These are phyloP conservation scores for Picochlorum sp. DNA, from an alignment of 139 green algal species.

Conservation along the genomic window DNA sequence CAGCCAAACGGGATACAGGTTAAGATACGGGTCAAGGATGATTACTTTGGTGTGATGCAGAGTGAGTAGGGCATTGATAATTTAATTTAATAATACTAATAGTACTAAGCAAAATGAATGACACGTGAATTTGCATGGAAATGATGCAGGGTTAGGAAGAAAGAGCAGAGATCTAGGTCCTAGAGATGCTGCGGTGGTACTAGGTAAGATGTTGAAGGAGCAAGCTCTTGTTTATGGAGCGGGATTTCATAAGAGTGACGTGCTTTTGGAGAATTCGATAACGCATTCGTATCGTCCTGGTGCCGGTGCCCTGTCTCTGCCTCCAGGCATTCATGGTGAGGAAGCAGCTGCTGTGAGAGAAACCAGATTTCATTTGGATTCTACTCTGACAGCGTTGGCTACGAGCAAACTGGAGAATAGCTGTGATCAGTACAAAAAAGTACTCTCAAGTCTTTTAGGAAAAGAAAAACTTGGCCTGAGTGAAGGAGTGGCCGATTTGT, in stretches of 20 bases:
- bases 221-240: neutral
- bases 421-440: constrained; percentile 8
- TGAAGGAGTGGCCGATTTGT: constrained; percentile 17
- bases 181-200: neutral
- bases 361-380: constrained; percentile 10
- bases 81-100: neutral
- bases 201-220: constrained; percentile 3
- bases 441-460: constrained; percentile 4
- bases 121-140: neutral
- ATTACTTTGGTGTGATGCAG: neutral
- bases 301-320: neutral
- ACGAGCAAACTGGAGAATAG: constrained; percentile 2
- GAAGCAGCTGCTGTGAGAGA: constrained; percentile 12
- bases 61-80: neutral
- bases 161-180: neutral
- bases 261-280: too few relatives aligned
- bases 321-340: constrained; percentile 6
- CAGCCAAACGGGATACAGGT: constrained; percentile 4
- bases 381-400: constrained; percentile 9
- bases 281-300: too few relatives aligned
- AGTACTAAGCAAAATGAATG: neutral
- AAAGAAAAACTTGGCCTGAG: neutral
- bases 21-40: constrained; percentile 2
- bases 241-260: too few relatives aligned
- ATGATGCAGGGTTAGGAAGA: neutral